Base-by-base conservation (phyloP, 2,329 filamentous ascomycete species). In the Aspergillus sp. region DNA sequence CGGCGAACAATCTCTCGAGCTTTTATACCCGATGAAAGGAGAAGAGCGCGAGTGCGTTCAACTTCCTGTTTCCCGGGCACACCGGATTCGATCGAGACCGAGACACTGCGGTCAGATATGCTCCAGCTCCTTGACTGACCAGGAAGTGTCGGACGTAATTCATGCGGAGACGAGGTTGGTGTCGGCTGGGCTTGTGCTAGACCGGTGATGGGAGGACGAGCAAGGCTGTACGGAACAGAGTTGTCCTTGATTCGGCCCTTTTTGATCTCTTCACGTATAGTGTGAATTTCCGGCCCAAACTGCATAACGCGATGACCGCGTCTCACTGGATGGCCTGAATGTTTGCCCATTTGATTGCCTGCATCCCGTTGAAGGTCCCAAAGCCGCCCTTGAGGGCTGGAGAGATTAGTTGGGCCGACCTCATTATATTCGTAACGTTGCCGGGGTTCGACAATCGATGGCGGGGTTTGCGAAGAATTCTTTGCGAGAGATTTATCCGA, bases 21-120 rank as follows among this genome's bases (percentile, higher is more conserved):
- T 75, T 96, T 96, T 68, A 97, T 87, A n/a, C 92, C 93, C 0
- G 91, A 91, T 61, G 88, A 89, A 20, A 96, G 80, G 41, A 96
- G 84, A 8, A 96, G 80, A 0, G 91, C 85, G 56, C 86, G 84
- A 2, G 93, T 82, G n/a, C 91, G 87, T 15, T 89, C 89, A 53
- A 96, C 83, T 65, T 97, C 93, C n/a, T 85, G 84, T 65, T 83
- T 85, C 9, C 82, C 86, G 30, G 89, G 68, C 3, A 71, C 60
- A 4, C 65, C 72, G 11, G 67, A 72, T 48, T 72, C 73, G 15
- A 68, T 67, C 5, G 71, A 67, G 5, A 66, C 66, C 20, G 76
- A 69, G 15, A 77, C 69, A 62, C 71, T 75, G 60, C 77, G 78
- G 58, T 83, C 79, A 20, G 82, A 81, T 48, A 86, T 85, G 64